A percentile compares a stretch with the other conserved stretches of the same genome.
Conservation (phyloP, 2,329 filamentous ascomycete genomes). For the Pestalotiopsis fici region DNA sequence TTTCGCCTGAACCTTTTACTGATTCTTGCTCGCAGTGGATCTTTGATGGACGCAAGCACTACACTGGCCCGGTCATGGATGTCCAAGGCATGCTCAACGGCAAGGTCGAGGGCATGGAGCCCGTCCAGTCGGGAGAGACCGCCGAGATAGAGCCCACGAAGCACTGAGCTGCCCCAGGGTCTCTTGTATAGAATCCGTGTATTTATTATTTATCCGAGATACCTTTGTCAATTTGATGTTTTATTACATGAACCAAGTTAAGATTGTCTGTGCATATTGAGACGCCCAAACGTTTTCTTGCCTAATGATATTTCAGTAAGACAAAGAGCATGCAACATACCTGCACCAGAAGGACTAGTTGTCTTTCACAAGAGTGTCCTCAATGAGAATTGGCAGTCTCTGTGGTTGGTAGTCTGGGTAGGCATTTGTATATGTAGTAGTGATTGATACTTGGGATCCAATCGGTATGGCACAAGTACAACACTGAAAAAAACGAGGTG, state of each 20-base stretch:
- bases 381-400: no score
- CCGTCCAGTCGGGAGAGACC: neutral
- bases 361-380: no score
- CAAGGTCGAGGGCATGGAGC: constrained; percentile 21
- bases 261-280: no score
- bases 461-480: no score
- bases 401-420: no score
- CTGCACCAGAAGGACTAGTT: no score
- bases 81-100: constrained; percentile 22
- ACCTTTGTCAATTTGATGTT: neutral
- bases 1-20: neutral
- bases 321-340: no score
- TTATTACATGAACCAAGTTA: neutral
- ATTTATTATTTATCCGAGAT: neutral
- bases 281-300: no score
- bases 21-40: constrained; percentile 33
- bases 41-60: constrained; percentile 50
- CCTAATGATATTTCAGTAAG: no score
- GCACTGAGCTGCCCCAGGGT: neutral
- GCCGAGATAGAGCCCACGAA: neutral
- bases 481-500: no score
- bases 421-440: no score
- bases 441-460: no score
- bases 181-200: neutral
- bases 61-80: constrained; percentile 37